Conservation (phyloP, 148 eudicot genomes). For the Heliosperma pusillum region DNA sequence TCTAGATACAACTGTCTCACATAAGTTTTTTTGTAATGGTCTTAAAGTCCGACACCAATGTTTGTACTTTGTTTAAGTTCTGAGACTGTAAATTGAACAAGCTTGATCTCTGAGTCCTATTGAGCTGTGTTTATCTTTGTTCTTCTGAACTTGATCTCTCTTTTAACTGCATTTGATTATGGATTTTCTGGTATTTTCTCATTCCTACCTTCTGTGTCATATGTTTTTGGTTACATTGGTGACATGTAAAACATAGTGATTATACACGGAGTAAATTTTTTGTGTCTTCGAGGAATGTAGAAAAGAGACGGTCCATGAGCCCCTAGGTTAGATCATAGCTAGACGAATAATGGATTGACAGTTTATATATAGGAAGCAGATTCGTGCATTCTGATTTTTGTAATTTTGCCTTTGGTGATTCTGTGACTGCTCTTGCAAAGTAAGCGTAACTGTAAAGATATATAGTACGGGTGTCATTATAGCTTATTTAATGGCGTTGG, state of each 20-base stretch:
- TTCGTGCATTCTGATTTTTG: not conserved
- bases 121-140: not conserved
- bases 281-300: not conserved
- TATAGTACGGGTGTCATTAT: too few relatives aligned
- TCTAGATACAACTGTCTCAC: not conserved
- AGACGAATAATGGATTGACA: too few relatives aligned
- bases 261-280: too few relatives aligned
- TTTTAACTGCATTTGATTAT: not conserved
- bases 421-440: not conserved
- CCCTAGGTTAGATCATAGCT: too few relatives aligned
- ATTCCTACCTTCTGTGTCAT: not conserved
- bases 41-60: not conserved
- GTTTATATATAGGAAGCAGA: not conserved
- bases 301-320: not conserved
- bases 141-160: not conserved
- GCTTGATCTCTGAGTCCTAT: not conserved
- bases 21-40: not conserved
- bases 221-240: too few relatives aligned
- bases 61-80: not conserved
- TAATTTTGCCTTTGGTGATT: not conserved
- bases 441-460: too few relatives aligned
- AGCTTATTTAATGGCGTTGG: too few relatives aligned
- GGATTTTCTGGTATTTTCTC: not conserved
- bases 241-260: too few relatives aligned
- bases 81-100: conserved; percentile 12